phyloP scores from a whole-genome alignment of 2,329 filamentous ascomycete species.

The Conoideocrella luteorostrata region DNA sequence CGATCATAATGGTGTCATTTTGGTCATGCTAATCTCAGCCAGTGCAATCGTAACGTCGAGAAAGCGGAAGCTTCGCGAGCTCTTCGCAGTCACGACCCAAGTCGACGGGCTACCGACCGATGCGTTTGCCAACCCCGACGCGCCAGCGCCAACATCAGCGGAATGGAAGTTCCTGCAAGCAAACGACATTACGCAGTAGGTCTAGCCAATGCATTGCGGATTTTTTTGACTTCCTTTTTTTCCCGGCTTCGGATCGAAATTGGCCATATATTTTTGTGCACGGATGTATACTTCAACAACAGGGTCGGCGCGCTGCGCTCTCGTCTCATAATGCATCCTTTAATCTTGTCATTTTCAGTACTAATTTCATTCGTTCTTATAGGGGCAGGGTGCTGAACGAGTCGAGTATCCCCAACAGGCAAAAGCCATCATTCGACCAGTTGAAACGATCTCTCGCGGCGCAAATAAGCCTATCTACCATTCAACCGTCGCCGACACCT shows the following conservation, averaged over 20 bases:
- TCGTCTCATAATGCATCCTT: not conserved
- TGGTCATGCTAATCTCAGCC: constrained; percentile 35
- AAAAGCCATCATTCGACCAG: constrained; percentile 36
- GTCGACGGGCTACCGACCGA: constrained; percentile 54
- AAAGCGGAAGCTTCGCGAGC: constrained; percentile 84
- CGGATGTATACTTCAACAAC: not conserved
- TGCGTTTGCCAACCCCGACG: constrained; percentile 51
- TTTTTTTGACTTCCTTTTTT: constrained; percentile 14
- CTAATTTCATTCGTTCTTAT: not conserved
- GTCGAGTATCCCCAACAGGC: constrained; percentile 44
- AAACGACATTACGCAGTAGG: constrained; percentile 55
- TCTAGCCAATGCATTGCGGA: constrained; percentile 19
- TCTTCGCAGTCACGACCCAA: constrained; percentile 74
- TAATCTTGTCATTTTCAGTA: not conserved
- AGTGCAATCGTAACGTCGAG: constrained; percentile 74
- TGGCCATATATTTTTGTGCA: constrained; percentile 2
- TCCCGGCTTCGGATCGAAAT: constrained; percentile 9
- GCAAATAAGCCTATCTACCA: constrained; percentile 17
- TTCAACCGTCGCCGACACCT: constrained; percentile 9
- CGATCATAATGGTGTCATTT: constrained; percentile 40
- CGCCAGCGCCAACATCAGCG: constrained; percentile 42
- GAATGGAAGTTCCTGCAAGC: constrained; percentile 52
- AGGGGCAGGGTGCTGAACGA: constrained; percentile 43
- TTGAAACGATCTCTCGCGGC: constrained; percentile 32
- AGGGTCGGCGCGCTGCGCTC: not conserved